Conservation (phyloP, 2,329 filamentous ascomycete genomes). For the Lomentospora prolificans region DNA sequence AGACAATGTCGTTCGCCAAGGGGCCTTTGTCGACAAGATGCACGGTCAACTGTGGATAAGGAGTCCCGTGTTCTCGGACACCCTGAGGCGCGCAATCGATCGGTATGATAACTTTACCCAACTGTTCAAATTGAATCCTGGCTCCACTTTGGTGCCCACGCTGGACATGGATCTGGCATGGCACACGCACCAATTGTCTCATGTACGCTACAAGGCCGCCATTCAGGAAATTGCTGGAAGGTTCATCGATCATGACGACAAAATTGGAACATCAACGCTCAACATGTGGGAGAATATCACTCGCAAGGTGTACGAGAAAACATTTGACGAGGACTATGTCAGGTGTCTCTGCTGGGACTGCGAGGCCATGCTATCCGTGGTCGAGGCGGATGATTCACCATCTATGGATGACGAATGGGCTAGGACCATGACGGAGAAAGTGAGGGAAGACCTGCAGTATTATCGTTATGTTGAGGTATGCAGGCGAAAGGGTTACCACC, state of each 20-base stretch:
- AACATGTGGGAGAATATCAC: not conserved
- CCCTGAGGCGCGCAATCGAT: constrained; percentile 21
- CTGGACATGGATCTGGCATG: constrained; percentile 32
- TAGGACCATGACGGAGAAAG: not conserved
- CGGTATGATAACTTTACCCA: constrained; percentile 29
- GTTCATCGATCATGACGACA: constrained; percentile 30
- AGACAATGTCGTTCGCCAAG: constrained; percentile 26
- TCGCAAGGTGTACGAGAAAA: not conserved
- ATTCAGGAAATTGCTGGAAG: constrained; percentile 13
- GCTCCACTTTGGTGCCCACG: constrained; percentile 25
- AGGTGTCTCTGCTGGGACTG: constrained; percentile 28
- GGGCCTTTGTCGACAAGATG: constrained; percentile 31
- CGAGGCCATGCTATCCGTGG: constrained; percentile 20
- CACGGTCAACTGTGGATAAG: constrained; percentile 26
- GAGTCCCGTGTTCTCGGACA: constrained; percentile 23
- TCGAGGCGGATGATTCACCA: constrained; percentile 10
- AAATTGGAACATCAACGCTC: not conserved
- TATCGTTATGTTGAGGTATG: constrained; percentile 8
- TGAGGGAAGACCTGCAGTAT: constrained; percentile 8
- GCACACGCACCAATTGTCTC: constrained; percentile 31
- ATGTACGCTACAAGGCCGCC: constrained; percentile 17
- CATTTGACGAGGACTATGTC: constrained; percentile 25
- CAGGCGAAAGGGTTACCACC: not conserved
- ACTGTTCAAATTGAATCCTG: constrained; percentile 20
- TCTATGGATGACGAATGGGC: not conserved